Evolutionary conservation across 306 rosid genomes (phyloP), one percentile per base, ranked within the genome.

Genomic region (Rosa persica): DNA sequence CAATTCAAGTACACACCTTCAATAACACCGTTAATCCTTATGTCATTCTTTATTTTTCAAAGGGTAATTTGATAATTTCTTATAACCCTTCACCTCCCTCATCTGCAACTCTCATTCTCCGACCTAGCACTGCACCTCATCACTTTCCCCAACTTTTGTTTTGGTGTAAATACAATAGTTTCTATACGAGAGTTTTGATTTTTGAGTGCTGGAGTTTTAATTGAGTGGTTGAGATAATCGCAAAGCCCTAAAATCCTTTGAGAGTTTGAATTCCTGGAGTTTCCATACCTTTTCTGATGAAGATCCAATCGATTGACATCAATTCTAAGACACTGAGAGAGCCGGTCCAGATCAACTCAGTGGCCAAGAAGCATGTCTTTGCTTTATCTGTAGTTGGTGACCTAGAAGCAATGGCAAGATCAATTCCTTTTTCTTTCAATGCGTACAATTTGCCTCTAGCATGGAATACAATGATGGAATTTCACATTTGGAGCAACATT

Each of bases 371-470:
- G 30, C 30, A 94, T 15, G 93, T 71, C 4, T 67, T 80, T 1
- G 98, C 97, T 30, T 84, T 92, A 70, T 94, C 97, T 12, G 88
- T 16, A n/a, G 97, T 90, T 40, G 97, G 97, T 39, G 98, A 94
- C 76, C 97, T 89, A 36, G 98, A 94, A 68, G 98, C 97, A 73
- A 94, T 80, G 51, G 97, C 98, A 25, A 94, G 36, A 71, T 86
- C 92, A 25, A 92, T 78, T 42, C 95, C 95, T 79, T 90, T 90
- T 60, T 89, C 91, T 76, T 92, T 90, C 44, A 92, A 83, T 3
- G 97, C 97, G 8, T 79, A 36, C 51, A 90, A 81, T 58, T 92
- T 88, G 71, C 91, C 97, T 61, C 76, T 89, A 8, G 95, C 92
- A 44, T 94, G 25, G 93, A 89, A 86, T 90, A 94, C 84, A 92